Percentiles rank a stretch among this genome's conserved stretches.
Evolutionary conservation across 768 basidiomycete genomes (phyloP).

Genomic region (Scleroderma bovista): DNA sequence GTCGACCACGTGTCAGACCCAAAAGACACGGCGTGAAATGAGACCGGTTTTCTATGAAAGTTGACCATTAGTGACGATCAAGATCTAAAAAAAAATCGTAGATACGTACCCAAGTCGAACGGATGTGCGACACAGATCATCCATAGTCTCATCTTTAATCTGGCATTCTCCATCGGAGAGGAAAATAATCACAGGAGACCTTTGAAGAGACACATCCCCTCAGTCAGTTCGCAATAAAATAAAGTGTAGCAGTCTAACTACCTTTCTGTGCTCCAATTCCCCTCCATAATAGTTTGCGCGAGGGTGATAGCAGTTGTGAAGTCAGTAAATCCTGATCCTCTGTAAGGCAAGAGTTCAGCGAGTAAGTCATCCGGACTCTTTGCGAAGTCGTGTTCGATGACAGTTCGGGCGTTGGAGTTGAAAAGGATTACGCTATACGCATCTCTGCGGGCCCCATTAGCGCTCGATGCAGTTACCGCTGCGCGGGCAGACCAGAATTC

Average conservation of each 20-base stretch:
- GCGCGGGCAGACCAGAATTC: conserved; percentile 53
- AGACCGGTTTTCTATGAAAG: conserved; percentile 42
- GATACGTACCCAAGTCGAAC: conserved; percentile 38
- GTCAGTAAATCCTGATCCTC: conserved; percentile 36
- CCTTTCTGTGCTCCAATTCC: conserved; percentile 49
- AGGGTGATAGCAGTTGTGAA: conserved; percentile 35
- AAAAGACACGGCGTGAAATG: conserved; percentile 57
- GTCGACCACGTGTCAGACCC: conserved; percentile 27
- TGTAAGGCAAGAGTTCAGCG: conserved; percentile 28
- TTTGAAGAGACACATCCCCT: not conserved
- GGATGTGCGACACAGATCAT: conserved; percentile 38
- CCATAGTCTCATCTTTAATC: conserved; percentile 32
- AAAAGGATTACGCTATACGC: conserved; percentile 55
- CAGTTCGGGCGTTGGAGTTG: conserved; percentile 14
- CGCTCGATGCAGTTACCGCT: conserved; percentile 25
- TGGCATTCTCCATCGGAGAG: conserved; percentile 33
- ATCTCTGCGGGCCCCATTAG: conserved; percentile 36
- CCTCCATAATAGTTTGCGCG: conserved; percentile 36
- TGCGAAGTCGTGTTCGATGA: conserved; percentile 41
- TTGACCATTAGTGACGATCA: not conserved
- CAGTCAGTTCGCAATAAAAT: not conserved
- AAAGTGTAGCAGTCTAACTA: conserved; percentile 7
- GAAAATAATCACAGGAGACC: conserved; percentile 34
- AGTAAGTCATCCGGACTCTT: conserved; percentile 43
- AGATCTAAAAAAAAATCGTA: not conserved